phyloP scores from a whole-genome alignment of 768 basidiomycete species.

The Rubroboletus satanas region DNA sequence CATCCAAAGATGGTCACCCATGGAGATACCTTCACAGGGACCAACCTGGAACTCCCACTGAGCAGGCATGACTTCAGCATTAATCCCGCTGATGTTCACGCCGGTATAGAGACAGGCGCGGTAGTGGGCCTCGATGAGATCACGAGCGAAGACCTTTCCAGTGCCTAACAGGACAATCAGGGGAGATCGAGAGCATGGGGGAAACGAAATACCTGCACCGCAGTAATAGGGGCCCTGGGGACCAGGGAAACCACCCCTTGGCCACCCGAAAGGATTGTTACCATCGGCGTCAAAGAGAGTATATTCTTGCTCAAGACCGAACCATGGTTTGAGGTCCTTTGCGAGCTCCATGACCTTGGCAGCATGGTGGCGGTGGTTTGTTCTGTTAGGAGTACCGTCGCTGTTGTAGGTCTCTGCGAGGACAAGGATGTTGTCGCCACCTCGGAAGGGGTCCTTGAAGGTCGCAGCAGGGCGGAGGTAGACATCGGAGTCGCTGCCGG shows the following conservation, averaged over 20 bases:
- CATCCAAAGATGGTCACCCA: conserved; percentile 99
- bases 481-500: conserved; percentile 93
- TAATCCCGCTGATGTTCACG: conserved; percentile 98
- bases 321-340: conserved; percentile 83
- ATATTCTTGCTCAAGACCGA: conserved; percentile 99
- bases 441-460: conserved; percentile 99
- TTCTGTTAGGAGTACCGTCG: conserved; percentile 96
- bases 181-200: background rate
- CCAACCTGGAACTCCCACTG: conserved; percentile 99
- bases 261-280: conserved; percentile 84
- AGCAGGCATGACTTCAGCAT: conserved; percentile 99
- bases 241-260: conserved; percentile 98
- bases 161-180: conserved; percentile 53
- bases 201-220: conserved; percentile 70
- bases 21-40: conserved; percentile 93
- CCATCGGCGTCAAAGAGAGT: conserved; percentile 94
- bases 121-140: conserved; percentile 99
- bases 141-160: conserved; percentile 97
- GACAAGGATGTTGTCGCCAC: conserved; percentile 96
- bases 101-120: conserved; percentile 93
- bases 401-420: conserved; percentile 98
- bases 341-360: conserved; percentile 95
- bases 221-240: conserved; percentile 99
- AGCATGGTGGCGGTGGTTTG: conserved; percentile 92
- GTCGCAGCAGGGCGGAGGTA: conserved; percentile 95